phyloP scores from a whole-genome alignment of 345 rosid genomes.

The Hibiscus tridactylites region DNA sequence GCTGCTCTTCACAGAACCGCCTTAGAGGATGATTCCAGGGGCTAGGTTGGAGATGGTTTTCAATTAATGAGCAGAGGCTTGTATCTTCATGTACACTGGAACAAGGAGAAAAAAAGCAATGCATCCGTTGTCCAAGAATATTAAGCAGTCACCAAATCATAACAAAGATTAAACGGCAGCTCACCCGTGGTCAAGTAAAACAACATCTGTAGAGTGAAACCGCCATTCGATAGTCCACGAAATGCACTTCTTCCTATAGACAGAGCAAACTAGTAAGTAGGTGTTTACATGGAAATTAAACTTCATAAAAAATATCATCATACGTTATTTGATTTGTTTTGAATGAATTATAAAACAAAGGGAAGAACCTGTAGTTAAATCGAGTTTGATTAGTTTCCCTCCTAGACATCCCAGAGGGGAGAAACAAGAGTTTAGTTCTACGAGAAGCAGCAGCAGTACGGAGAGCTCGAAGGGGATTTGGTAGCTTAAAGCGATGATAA shows the following conservation, averaged over 20 bases:
- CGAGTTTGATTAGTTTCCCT: conserved; percentile 56
- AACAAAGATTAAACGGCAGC: conserved; percentile 6
- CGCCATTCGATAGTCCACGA: conserved; percentile 92
- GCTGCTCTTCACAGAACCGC: conserved; percentile 50
- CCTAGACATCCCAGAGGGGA: conserved; percentile 66
- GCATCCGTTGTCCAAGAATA: background rate
- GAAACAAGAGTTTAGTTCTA: conserved; percentile 49
- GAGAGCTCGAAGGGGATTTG: conserved; percentile 31
- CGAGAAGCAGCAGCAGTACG: conserved; percentile 50
- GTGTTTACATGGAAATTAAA: background rate
- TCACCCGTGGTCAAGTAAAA: conserved; percentile 62
- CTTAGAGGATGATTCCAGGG: conserved; percentile 65
- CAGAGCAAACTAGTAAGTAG: background rate
- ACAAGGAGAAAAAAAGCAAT: background rate
- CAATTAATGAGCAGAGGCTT: conserved; percentile 41
- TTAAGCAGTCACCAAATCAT: background rate
- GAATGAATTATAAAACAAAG: background rate
- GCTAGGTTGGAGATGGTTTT: conserved; percentile 68
- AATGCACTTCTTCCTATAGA: conserved; percentile 47
- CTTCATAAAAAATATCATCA: background rate
- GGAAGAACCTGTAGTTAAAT: conserved; percentile 34
- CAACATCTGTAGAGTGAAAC: conserved; percentile 63
- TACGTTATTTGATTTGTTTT: background rate
- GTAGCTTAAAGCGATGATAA: conserved; percentile 26
- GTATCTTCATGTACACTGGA: conserved; percentile 65